Evolutionary conservation across 169 alveolate genomes (phyloP).

Genomic region (Babesia divergens): DNA sequence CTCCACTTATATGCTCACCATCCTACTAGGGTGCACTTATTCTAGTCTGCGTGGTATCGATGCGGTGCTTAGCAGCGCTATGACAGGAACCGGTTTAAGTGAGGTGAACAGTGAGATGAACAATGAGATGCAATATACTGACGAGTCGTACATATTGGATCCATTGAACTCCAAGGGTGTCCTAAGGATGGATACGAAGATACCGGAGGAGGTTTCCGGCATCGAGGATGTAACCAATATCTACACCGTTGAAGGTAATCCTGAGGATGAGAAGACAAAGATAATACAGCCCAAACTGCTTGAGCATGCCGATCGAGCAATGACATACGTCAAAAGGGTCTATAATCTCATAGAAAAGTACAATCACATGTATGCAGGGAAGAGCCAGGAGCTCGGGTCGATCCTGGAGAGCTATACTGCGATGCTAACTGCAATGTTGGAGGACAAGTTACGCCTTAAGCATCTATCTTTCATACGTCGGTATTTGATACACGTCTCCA

Average conservation of each 20-base stretch:
- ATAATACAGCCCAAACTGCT: background rate
- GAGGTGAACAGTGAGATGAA: too few species aligned
- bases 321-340: background rate
- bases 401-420: background rate
- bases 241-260: background rate
- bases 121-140: background rate
- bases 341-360: conserved; percentile 3
- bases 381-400: background rate
- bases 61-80: too few species aligned
- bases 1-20: too few species aligned
- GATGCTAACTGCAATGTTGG: conserved; percentile 3
- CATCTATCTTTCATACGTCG: conserved; percentile 13
- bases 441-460: conserved; percentile 4
- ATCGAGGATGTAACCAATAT: background rate
- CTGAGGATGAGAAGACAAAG: background rate
- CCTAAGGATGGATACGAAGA: background rate
- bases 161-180: conserved; percentile 3
- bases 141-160: background rate
- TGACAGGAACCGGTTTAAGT: too few species aligned
- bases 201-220: conserved; percentile 6
- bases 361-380: conserved; percentile 21
- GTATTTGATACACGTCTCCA: conserved; percentile 1
- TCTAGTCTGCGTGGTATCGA: too few species aligned
- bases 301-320: conserved; percentile 19
- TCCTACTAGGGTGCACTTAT: too few species aligned